A percentile compares a stretch with the other conserved stretches of the same genome.
These are phyloP conservation scores for Paraconiothyrium brasiliense DNA, from an alignment of 2,329 filamentous ascomycete genomes.

Conservation along the genomic window DNA sequence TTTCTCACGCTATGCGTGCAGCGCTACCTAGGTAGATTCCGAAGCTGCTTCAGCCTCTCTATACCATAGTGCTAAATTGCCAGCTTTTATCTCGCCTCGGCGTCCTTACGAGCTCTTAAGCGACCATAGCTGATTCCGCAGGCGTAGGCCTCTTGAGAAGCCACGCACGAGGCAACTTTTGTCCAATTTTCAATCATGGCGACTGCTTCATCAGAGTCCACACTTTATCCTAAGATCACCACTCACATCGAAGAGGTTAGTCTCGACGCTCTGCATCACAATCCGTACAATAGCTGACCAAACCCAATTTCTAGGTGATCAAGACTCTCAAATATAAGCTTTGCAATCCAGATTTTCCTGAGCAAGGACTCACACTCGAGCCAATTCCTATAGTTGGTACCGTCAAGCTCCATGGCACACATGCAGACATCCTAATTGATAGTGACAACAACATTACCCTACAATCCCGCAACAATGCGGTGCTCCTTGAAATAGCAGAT, in stretches of 20 bases:
- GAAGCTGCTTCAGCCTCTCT: too few relatives aligned
- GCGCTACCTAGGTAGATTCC: too few relatives aligned
- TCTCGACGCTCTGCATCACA: not conserved
- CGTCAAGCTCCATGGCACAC: constrained; percentile 47
- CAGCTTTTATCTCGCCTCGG: too few relatives aligned
- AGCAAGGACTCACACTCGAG: constrained; percentile 15
- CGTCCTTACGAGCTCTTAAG: too few relatives aligned
- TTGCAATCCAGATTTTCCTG: constrained; percentile 14
- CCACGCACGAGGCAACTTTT: too few relatives aligned
- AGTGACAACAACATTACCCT: constrained; percentile 31
- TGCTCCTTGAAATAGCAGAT: constrained; percentile 26
- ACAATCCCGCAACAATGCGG: constrained; percentile 36
- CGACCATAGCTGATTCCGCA: not conserved
- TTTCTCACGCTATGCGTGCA: too few relatives aligned
- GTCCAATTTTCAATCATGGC: constrained; percentile 18
- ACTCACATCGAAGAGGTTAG: constrained; percentile 31
- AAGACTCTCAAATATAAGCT: constrained; percentile 26
- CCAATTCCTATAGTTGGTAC: constrained; percentile 38
- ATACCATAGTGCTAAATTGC: too few relatives aligned
- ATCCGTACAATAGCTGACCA: constrained; percentile 27
- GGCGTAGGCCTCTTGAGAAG: not conserved
- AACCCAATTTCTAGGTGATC: constrained; percentile 31
- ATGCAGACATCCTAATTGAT: constrained; percentile 42
- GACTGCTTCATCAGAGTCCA: constrained; percentile 20
- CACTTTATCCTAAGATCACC: constrained; percentile 43